phyloP scores from a whole-genome alignment of 495 filamentous ascomycete genomes.

The Podospora bellae-mahoneyi region DNA sequence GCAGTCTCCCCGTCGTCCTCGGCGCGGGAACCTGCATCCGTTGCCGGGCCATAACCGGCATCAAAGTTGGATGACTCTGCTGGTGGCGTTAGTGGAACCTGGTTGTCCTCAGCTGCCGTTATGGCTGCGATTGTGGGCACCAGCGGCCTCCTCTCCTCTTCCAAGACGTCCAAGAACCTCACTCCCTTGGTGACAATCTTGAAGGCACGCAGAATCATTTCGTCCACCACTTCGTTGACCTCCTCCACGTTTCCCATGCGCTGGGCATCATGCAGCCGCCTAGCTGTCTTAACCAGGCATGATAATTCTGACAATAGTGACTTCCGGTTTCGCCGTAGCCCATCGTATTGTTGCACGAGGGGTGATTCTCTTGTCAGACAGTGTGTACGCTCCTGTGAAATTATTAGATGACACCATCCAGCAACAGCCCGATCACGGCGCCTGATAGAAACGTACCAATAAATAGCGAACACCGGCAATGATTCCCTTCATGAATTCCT shows the following conservation, averaged over 20 bases:
- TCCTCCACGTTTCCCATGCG: constrained; percentile 48
- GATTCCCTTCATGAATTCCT: constrained; percentile 85
- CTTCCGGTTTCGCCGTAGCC: constrained; percentile 78
- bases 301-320: constrained; percentile 85
- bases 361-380: constrained; percentile 80
- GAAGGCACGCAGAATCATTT: constrained; percentile 90
- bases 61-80: constrained; percentile 53
- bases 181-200: constrained; percentile 90
- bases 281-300: constrained; percentile 80
- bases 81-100: constrained; percentile 69
- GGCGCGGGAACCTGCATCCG: constrained; percentile 40
- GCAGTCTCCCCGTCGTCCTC: constrained; percentile 30
- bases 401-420: constrained; percentile 16
- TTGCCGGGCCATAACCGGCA: constrained; percentile 28
- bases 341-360: constrained; percentile 68
- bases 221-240: constrained; percentile 76
- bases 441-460: constrained; percentile 58
- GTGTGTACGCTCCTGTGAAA: constrained; percentile 71
- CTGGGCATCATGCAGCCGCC: constrained; percentile 67
- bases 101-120: constrained; percentile 58
- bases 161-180: constrained; percentile 85
- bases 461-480: constrained; percentile 90
- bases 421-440: not conserved
- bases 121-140: constrained; percentile 54
- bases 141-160: constrained; percentile 57